Evolutionary conservation across 441 rosid species (phyloP).

Genomic region (Erodium texanum): DNA sequence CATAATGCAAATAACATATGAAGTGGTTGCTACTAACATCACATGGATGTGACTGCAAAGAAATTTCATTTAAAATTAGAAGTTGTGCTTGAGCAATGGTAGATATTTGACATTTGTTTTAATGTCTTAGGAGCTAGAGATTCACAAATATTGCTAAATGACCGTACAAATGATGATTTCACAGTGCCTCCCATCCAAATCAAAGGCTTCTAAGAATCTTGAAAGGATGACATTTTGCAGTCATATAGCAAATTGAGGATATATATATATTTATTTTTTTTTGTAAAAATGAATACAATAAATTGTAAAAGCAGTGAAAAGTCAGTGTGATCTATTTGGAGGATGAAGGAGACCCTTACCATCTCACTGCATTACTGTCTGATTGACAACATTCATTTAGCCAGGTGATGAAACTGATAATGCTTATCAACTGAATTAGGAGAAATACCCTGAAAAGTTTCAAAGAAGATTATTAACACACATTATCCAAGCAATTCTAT

Average conservation of each 20-base stretch:
- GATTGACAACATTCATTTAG: constrained; percentile 56
- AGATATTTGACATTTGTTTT: no score
- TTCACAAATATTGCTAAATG: neutral
- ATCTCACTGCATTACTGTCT: constrained; percentile 49
- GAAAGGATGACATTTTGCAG: no score
- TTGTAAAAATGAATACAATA: neutral
- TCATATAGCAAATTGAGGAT: no score
- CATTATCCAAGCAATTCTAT: neutral
- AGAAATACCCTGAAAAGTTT: constrained; percentile 72
- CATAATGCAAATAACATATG: constrained; percentile 63
- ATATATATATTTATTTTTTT: no score
- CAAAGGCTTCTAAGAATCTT: no score
- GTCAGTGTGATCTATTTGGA: neutral
- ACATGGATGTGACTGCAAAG: constrained; percentile 59
- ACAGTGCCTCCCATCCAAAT: no score
- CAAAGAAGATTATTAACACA: constrained; percentile 4
- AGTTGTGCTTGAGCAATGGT: no score
- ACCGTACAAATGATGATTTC: neutral
- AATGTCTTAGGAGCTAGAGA: no score
- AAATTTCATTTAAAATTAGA: no score
- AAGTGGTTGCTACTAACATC: constrained; percentile 56
- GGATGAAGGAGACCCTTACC: constrained; percentile 31
- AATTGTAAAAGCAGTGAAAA: no score
- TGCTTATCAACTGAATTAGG: constrained; percentile 77
- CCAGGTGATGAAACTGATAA: constrained; percentile 89